Base-by-base conservation (phyloP, 179 eudicot species). In the Dionaea muscipula region DNA sequence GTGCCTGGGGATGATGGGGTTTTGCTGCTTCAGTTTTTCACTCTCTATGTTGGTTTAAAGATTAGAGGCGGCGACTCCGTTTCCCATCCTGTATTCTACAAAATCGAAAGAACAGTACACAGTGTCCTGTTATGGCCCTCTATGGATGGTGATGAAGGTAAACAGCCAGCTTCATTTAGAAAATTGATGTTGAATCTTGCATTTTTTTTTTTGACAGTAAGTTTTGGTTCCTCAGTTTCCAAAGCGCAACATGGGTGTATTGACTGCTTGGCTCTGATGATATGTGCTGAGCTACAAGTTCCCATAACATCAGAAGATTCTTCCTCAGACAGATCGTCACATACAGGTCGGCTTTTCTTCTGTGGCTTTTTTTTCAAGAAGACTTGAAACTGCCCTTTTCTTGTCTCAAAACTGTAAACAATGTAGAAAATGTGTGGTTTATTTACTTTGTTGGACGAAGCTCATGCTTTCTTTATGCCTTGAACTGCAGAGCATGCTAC, bases 191-290 rank as follows among this genome's bases (percentile, higher is more conserved):
- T 23, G 28, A 21, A 31, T 5, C 9, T 23, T 33, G 11, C 39
- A 3, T 20, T 26, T 7, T 33, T 1, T 9, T 24, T 3, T 21
- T 17, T 49, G 7, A 23, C 2, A 49, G 7, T 21, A 19, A 3
- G 43, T 23, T 41, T 16, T 47, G 17, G 39, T 47, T 26, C 3
- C 14, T 47, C 81, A 86, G 95, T 83, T 69, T 70, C 77, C 26
- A 81, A 83, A 72, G 87, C 83, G 44, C 95, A 81, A 50, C 91
- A 86, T 62, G 95, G 95, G 22, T 86, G 91, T 73, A 86, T 86
- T 38, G 95, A 86, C 70, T 86, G 83, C 62, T 78, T 86, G 27
- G 87, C 95, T 1, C 69, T 81, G 62, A 72, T 81, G 73, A 61
- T 86, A 53, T 83, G 91, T 53, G 72, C 85, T 59, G 91, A 86